phyloP scores from a whole-genome alignment of 106 monocot species.

The Ottelia alismoides region DNA sequence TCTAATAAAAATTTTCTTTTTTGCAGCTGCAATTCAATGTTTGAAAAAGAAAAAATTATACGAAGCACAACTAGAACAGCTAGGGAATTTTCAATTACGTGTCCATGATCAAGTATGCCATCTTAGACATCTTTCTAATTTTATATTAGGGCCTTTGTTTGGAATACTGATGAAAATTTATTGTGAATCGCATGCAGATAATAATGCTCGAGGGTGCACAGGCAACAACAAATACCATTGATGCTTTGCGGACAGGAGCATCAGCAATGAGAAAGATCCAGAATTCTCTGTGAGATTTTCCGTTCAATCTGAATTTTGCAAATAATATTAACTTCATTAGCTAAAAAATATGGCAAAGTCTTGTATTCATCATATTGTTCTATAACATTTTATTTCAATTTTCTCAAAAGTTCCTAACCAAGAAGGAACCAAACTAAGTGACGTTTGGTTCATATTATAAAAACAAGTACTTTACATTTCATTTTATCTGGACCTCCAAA shows the following conservation, averaged over 20 bases:
- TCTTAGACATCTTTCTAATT: not conserved
- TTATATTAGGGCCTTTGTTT: too few relatives aligned
- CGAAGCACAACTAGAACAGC: conserved; percentile 39
- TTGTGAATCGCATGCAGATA: conserved; percentile 18
- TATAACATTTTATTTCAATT: too few relatives aligned
- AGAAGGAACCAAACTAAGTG: too few relatives aligned
- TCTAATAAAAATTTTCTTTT: conserved; percentile 6
- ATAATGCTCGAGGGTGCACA: conserved; percentile 37
- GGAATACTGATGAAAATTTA: not conserved
- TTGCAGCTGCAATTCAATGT: too few relatives aligned
- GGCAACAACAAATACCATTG: conserved; percentile 45
- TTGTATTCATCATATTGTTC: too few relatives aligned
- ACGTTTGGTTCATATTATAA: too few relatives aligned
- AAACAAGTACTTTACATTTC: too few relatives aligned
- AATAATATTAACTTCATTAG: not conserved
- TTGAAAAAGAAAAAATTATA: conserved; percentile 48
- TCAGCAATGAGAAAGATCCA: conserved; percentile 40
- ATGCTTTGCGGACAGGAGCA: conserved; percentile 46
- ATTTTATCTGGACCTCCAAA: too few relatives aligned
- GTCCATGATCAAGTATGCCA: conserved; percentile 43
- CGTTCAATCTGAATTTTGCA: conserved; percentile 1
- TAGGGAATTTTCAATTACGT: conserved; percentile 39
- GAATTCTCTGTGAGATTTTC: conserved; percentile 29
- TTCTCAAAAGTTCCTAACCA: too few relatives aligned
- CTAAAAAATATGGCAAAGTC: too few relatives aligned